These are phyloP conservation scores for Aureobasidium mangrovei DNA, from an alignment of 2,329 filamentous ascomycete species.

Conservation along the genomic window DNA sequence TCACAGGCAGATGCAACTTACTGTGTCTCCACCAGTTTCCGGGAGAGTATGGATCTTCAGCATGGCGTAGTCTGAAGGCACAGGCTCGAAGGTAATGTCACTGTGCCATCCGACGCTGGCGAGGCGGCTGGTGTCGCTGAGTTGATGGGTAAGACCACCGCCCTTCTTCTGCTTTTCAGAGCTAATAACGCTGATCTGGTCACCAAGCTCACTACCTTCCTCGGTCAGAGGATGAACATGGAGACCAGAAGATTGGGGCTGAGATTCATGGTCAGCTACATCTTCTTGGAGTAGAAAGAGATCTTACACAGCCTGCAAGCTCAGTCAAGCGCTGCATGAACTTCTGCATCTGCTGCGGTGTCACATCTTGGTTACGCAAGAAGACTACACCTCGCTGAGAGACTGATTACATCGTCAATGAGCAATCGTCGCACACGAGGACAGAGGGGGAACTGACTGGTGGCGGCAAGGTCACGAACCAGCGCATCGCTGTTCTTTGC, in stretches of 20 bases:
- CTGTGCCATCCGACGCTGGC: conserved; percentile 44
- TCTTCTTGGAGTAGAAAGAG: conserved; percentile 8
- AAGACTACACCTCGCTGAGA: conserved; percentile 44
- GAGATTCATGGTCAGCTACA: conserved; percentile 9
- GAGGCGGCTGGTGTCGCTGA: conserved; percentile 43
- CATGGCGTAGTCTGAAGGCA: conserved; percentile 47
- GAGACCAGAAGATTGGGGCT: conserved; percentile 41
- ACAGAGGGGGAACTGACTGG: not conserved
- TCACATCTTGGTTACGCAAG: conserved; percentile 41
- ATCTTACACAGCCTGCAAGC: conserved; percentile 34
- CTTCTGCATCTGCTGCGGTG: conserved; percentile 37
- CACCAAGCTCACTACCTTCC: conserved; percentile 44
- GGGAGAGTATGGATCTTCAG: conserved; percentile 44
- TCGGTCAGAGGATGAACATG: conserved; percentile 49
- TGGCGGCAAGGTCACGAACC: conserved; percentile 17
- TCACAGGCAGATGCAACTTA: conserved; percentile 14
- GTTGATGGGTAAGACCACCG: conserved; percentile 44
- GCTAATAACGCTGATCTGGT: conserved; percentile 50
- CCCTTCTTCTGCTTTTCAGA: conserved; percentile 48
- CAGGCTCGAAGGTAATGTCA: conserved; percentile 47
- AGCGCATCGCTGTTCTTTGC: conserved; percentile 16
- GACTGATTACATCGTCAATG: conserved; percentile 22
- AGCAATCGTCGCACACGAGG: not conserved
- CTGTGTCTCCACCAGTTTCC: conserved; percentile 38
- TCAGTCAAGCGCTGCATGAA: conserved; percentile 38